Evolutionary conservation across 2,329 filamentous ascomycete genomes (phyloP), one percentile per base, ranked within the genome.

Genomic region (Aulographum hederae): DNA sequence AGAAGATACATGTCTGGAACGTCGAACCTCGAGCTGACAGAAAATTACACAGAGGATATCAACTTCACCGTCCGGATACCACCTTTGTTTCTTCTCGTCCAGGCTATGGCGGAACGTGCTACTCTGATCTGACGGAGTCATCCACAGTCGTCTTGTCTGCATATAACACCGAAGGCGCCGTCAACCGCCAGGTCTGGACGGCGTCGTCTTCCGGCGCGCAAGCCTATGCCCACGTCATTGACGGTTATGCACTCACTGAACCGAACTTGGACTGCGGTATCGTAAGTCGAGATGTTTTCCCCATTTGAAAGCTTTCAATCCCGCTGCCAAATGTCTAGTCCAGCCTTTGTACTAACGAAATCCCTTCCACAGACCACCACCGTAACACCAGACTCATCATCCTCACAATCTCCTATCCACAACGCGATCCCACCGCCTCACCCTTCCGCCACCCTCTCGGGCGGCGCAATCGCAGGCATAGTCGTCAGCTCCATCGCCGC

Each of bases 161-260:
- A 5, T 48, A 43, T 37, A 35, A 45, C 28, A 28, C 5, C 4
- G 30, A 26, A 5, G 42, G 40, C 17, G 19, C 38, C 4, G 42
- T 40, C 4, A 33, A 31, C 18, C 28, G 31, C 4, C 23, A 31
- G 5, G 14, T 17, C 8, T 40, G 35, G 33, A 19, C 23, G 4
- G 38, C 40, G 6, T 20, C 29, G 34, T 21, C 28, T 10, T 21
- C 36, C 14, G 34, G 34, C n/a, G 40, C 33, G 5, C 39, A 47
- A 30, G 42, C 43, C 2, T 47, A 38, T 19, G 46, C 43, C 3
- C 42, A 46, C 33, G 43, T 44, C 14, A 46, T 48, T 30, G 46
- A 48, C 27, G 46, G 46, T 6, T 32, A 11, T 21, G 29, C n/a
- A n/a, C 15, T 11, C 6, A 18, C 12, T 12, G 29, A 18, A 4